Conservation (phyloP, 2,329 filamentous ascomycete genomes). For the Phoma sp. region DNA sequence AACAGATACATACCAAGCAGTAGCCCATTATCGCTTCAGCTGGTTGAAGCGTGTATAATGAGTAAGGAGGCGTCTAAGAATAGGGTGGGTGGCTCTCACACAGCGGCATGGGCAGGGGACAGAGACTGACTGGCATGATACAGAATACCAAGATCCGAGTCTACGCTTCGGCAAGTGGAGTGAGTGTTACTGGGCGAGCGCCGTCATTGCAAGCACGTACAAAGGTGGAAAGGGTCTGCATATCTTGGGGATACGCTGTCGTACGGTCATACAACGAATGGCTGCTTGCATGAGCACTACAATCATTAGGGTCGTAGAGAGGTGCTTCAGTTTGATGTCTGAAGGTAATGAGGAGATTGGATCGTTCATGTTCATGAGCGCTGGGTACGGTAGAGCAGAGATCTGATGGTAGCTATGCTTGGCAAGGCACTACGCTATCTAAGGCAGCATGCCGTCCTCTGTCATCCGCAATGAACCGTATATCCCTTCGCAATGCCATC, state of each 20-base stretch:
- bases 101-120: neutral
- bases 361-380: constrained; percentile 18
- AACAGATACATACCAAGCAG: constrained; percentile 20
- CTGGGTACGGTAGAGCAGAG: constrained; percentile 19
- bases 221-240: constrained; percentile 24
- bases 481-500: too few relatives aligned
- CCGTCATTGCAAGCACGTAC: constrained; percentile 17
- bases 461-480: neutral
- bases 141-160: constrained; percentile 23
- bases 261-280: constrained; percentile 20
- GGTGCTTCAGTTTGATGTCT: constrained; percentile 19
- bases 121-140: constrained; percentile 19
- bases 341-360: constrained; percentile 16
- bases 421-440: constrained; percentile 15
- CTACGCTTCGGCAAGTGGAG: constrained; percentile 23
- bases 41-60: neutral
- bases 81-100: neutral
- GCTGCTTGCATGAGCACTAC: constrained; percentile 21
- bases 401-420: constrained; percentile 18
- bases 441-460: constrained; percentile 19
- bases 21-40: constrained; percentile 10
- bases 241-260: constrained; percentile 25
- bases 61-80: neutral
- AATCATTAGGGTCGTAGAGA: constrained; percentile 19
- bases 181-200: constrained; percentile 15